Conservation (phyloP, 306 rosid species). For the Cucumis cinereus region DNA sequence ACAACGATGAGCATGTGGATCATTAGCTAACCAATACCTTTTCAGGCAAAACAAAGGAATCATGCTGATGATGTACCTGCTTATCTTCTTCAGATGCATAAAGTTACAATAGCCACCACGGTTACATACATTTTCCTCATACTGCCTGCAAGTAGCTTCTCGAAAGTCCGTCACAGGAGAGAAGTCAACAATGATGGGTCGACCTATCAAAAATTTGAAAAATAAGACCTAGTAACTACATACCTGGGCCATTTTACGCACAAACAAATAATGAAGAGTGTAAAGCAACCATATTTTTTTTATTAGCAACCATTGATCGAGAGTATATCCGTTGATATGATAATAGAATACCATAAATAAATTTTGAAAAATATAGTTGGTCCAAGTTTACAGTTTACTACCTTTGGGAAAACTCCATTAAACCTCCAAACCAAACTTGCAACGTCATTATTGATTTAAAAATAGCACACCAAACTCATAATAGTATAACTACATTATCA, state of each 20-base stretch:
- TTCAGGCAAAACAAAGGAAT: background rate
- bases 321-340: background rate
- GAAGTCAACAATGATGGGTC: constrained; percentile 92
- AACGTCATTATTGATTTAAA: background rate
- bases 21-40: background rate
- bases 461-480: background rate
- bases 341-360: background rate
- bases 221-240: background rate
- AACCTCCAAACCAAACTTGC: background rate
- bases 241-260: background rate
- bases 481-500: background rate
- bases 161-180: constrained; percentile 98
- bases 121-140: constrained; percentile 94
- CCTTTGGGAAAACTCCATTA: background rate
- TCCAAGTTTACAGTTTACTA: background rate
- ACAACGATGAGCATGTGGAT: background rate
- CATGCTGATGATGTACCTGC: constrained; percentile 36
- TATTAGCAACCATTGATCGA: background rate
- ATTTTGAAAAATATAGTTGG: background rate
- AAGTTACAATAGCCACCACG: constrained; percentile 99
- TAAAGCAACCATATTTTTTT: background rate
- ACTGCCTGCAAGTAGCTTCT: constrained; percentile 99
- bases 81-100: constrained; percentile 93
- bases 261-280: background rate
- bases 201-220: constrained; percentile 27